A percentile compares a stretch with the other conserved stretches of the same genome.
phyloP scores from a whole-genome alignment of 2,329 filamentous ascomycete species.

The Davidsoniella virescens region DNA sequence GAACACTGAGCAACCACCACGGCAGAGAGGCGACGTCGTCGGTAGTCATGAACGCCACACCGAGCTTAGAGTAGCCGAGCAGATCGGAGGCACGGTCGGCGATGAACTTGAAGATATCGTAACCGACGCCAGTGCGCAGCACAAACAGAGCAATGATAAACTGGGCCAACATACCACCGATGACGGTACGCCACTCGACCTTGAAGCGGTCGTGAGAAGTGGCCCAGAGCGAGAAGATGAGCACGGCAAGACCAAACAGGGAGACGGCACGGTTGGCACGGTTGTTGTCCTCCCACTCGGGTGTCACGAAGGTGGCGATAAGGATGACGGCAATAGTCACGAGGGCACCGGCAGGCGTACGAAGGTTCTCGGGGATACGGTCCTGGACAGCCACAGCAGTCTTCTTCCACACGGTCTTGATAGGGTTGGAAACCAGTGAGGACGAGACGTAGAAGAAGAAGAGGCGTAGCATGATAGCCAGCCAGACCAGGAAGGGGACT shows the following conservation, averaged over 20 bases:
- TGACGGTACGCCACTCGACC: slow-evolving; percentile 63
- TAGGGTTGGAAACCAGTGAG: slow-evolving; percentile 46
- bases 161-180: slow-evolving; percentile 76
- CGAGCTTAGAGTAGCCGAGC: slow-evolving; percentile 58
- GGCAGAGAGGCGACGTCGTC: slow-evolving; percentile 27
- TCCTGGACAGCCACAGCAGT: slow-evolving; percentile 42
- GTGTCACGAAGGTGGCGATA: slow-evolving; percentile 60
- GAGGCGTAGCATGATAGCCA: slow-evolving; percentile 56
- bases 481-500: slow-evolving; percentile 67
- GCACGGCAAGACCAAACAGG: slow-evolving; percentile 59
- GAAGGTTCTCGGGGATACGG: slow-evolving; percentile 41
- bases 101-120: slow-evolving; percentile 84
- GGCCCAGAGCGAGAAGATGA: slow-evolving; percentile 48
- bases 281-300: slow-evolving; percentile 59
- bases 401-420: slow-evolving; percentile 51
- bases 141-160: slow-evolving; percentile 84
- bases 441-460: slow-evolving; percentile 59
- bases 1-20: slow-evolving; percentile 63
- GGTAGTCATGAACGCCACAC: slow-evolving; percentile 50
- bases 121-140: slow-evolving; percentile 62
- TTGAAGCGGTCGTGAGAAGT: slow-evolving; percentile 53
- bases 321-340: slow-evolving; percentile 56
- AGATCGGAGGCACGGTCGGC: slow-evolving; percentile 57
- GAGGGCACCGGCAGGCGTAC: slow-evolving; percentile 41
- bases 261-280: slow-evolving; percentile 66